phyloP scores from a whole-genome alignment of 805 yeast species.

The Ogataea trehalophila region DNA sequence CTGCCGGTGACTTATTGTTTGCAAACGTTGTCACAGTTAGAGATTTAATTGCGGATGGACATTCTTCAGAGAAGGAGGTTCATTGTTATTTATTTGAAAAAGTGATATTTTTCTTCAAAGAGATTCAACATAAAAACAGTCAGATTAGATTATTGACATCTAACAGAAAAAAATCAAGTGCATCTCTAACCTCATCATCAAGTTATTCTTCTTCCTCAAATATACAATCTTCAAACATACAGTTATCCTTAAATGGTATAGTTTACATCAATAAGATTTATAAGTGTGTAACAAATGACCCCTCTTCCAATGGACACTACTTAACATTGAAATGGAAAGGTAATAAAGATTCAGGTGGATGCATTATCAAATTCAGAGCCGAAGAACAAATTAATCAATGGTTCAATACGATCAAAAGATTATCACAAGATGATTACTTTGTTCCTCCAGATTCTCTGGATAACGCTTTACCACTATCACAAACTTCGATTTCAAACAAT shows the following conservation, averaged over 20 bases:
- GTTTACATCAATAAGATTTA: constrained; percentile 27
- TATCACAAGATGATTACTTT: constrained; percentile 30
- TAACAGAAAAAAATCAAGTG: constrained; percentile 44
- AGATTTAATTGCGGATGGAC: constrained; percentile 46
- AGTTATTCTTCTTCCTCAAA: constrained; percentile 1
- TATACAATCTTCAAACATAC: constrained; percentile 19
- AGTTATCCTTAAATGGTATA: constrained; percentile 27
- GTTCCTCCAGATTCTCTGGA: neutral
- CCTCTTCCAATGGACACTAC: constrained; percentile 41
- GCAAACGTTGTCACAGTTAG: constrained; percentile 67
- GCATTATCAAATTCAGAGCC: constrained; percentile 72
- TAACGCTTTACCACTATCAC: neutral
- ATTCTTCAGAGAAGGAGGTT: constrained; percentile 77
- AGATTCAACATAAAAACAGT: constrained; percentile 45
- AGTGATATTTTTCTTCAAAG: constrained; percentile 60
- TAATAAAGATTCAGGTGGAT: constrained; percentile 78
- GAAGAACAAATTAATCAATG: constrained; percentile 84
- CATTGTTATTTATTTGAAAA: constrained; percentile 82
- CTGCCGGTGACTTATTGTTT: constrained; percentile 80
- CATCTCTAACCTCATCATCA: constrained; percentile 30
- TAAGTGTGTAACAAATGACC: constrained; percentile 27
- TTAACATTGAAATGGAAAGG: constrained; percentile 79
- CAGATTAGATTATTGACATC: constrained; percentile 26
- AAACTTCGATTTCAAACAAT: neutral
- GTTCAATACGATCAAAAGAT: constrained; percentile 58